phyloP scores from a whole-genome alignment of 306 rosid species.

The Gillenia trifoliata region DNA sequence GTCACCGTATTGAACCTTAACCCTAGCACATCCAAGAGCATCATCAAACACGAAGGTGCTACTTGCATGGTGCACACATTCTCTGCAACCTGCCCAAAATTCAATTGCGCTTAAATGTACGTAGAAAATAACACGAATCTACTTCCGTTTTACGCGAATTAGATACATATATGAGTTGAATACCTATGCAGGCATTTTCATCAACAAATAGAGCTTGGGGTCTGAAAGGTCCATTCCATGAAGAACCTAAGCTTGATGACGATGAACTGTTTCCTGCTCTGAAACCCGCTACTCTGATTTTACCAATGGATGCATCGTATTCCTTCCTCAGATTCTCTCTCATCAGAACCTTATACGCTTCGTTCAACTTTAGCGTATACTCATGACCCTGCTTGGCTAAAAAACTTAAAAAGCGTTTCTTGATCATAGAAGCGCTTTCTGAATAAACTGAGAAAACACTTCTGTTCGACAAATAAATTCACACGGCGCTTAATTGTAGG shows the following conservation, averaged over 20 bases:
- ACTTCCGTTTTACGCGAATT: background rate
- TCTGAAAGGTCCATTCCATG: conserved; percentile 68
- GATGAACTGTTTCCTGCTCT: conserved; percentile 4
- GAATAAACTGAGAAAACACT: no score
- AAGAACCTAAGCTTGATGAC: conserved; percentile 37
- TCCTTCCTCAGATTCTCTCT: conserved; percentile 48
- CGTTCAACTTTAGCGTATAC: conserved; percentile 53
- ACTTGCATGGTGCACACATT: conserved; percentile 67
- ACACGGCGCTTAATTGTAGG: background rate
- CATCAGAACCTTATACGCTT: conserved; percentile 72
- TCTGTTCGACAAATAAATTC: no score
- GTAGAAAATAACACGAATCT: no score
- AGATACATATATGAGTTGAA: background rate
- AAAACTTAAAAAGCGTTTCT: no score
- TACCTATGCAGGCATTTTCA: conserved; percentile 80
- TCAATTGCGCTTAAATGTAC: background rate
- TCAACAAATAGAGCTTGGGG: conserved; percentile 78
- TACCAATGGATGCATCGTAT: conserved; percentile 55
- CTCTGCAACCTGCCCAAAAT: conserved; percentile 55
- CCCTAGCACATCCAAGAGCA: conserved; percentile 60
- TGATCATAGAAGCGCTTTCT: no score
- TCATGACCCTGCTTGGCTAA: conserved; percentile 48
- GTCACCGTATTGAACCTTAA: conserved; percentile 72
- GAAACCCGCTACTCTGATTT: conserved; percentile 28
- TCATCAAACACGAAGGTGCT: conserved; percentile 66